Evolutionary conservation across 2,329 filamentous ascomycete genomes (phyloP), one percentile per base, ranked within the genome.

Genomic region (Emergomyces pasteurianus): DNA sequence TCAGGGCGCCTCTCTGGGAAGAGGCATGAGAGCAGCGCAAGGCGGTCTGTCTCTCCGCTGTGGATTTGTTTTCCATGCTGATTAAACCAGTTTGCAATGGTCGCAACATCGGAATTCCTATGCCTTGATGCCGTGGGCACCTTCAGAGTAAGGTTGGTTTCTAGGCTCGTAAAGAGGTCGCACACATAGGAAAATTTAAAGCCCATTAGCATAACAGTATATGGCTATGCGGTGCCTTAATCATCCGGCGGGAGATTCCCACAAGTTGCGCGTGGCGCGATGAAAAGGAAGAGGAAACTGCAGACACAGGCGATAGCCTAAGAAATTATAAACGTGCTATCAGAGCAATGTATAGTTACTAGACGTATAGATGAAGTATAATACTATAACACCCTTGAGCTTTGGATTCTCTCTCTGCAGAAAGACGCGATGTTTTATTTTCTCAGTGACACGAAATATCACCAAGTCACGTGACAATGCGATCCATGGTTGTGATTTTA

Each of bases 1-100:
- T 95, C 90, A 2, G 84, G 86, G 59, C 90, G 81, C 65, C 81
- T 85, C 64, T 91, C 86, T 0, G 91, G 90, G 0, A 95, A 81
- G 0, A 96, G 74, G 2, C 86, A 86, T 1, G 88, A 92, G 0
- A 95, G 77, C 1, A 96, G 75, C 2, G 88, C 86, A 1, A 83
- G 76, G 1, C 80, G 77, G 67, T 86, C 77, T 1, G 82, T 83
- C 34, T 81, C 77, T 8, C 82, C 74, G 0, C 79, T 77, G 68
- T 86, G 75, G 18, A 95, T 79, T 1, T 74, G 73, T 18, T 73
- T 72, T 5, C 82, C 82, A 70, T 95, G 82, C 1, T 77, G 75
- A 16, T 71, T 70, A 72, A 95, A 94, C 91, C 92, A 96, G 34
- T 77, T 72, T 10, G 75, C 69, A 42, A 90, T 78, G 5, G 73